Conservation (phyloP, 2,329 filamentous ascomycete genomes). For the Monilinia aucupariae region DNA sequence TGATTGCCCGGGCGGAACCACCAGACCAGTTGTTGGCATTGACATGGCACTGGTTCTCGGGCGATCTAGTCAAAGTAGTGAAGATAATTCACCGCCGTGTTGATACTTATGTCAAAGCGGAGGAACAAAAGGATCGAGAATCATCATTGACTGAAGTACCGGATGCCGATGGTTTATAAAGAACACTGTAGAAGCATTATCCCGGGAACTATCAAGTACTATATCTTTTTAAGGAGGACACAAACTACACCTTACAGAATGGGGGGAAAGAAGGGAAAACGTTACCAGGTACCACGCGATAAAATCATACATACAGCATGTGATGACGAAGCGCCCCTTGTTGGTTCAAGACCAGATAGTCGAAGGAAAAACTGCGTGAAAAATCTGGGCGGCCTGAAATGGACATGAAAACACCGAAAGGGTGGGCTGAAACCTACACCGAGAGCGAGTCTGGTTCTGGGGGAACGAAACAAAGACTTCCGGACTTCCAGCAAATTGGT, state of each 20-base stretch:
- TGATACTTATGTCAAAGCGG: not conserved
- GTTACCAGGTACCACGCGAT: not conserved
- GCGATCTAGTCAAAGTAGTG: not conserved
- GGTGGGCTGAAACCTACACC: not conserved
- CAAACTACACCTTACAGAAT: not conserved
- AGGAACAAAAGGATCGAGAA: not conserved
- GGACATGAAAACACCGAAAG: not conserved
- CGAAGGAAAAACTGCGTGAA: not conserved
- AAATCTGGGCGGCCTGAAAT: not conserved
- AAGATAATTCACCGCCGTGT: not conserved
- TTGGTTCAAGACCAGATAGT: not conserved
- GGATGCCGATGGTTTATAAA: slow-evolving; percentile 8
- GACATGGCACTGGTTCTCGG: slow-evolving; percentile 1
- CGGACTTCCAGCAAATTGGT: not conserved
- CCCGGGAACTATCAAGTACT: not conserved
- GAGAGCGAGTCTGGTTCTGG: not conserved
- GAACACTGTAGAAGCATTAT: not conserved
- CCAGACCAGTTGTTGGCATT: slow-evolving; percentile 3
- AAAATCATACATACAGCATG: not conserved
- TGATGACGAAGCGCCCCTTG: not conserved
- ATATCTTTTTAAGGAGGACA: not conserved
- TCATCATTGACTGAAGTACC: slow-evolving; percentile 3
- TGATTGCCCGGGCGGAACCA: slow-evolving; percentile 15
- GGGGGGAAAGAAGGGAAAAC: not conserved
- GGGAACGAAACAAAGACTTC: not conserved